These are phyloP conservation scores for Prunus campanulata DNA, from an alignment of 306 rosid genomes.

Conservation along the genomic window DNA sequence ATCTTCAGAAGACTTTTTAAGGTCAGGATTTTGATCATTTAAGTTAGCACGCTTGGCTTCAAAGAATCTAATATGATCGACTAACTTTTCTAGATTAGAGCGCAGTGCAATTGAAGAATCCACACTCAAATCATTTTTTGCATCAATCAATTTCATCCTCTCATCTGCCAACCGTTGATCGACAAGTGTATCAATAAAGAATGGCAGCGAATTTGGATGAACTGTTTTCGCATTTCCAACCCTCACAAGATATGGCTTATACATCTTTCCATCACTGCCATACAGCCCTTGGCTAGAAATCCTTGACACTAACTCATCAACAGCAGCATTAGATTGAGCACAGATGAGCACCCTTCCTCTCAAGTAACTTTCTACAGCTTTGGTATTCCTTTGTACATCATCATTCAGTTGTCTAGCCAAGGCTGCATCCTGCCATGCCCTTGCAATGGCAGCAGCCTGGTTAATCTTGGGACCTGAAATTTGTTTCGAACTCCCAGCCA, in stretches of 20 bases:
- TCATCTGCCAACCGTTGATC: constrained; percentile 83
- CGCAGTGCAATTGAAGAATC: constrained; percentile 58
- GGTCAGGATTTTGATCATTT: constrained; percentile 55
- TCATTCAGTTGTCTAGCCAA: constrained; percentile 73
- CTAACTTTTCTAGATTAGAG: constrained; percentile 73
- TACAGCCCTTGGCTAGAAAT: constrained; percentile 79
- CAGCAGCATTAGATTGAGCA: constrained; percentile 99
- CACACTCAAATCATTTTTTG: constrained; percentile 46
- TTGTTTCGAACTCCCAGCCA: constrained; percentile 36
- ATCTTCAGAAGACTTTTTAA: constrained; percentile 38
- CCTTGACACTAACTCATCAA: constrained; percentile 93
- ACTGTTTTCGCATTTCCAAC: constrained; percentile 90
- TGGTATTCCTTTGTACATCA: constrained; percentile 48
- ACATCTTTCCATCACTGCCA: constrained; percentile 69
- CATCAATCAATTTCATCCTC: constrained; percentile 52
- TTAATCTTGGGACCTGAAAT: constrained; percentile 42
- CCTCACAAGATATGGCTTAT: constrained; percentile 95
- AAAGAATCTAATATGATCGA: constrained; percentile 67
- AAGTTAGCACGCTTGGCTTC: constrained; percentile 79
- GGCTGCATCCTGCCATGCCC: constrained; percentile 99
- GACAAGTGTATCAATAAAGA: constrained; percentile 88
- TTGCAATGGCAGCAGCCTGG: constrained; percentile 66
- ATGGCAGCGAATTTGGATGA: constrained; percentile 85
- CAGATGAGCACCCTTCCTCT: constrained; percentile 87
- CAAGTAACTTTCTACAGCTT: constrained; percentile 41